A percentile compares a stretch with the other conserved stretches of the same genome.
Evolutionary conservation across 2,329 filamentous ascomycete species (phyloP).

Genomic region (Nemania sp.): DNA sequence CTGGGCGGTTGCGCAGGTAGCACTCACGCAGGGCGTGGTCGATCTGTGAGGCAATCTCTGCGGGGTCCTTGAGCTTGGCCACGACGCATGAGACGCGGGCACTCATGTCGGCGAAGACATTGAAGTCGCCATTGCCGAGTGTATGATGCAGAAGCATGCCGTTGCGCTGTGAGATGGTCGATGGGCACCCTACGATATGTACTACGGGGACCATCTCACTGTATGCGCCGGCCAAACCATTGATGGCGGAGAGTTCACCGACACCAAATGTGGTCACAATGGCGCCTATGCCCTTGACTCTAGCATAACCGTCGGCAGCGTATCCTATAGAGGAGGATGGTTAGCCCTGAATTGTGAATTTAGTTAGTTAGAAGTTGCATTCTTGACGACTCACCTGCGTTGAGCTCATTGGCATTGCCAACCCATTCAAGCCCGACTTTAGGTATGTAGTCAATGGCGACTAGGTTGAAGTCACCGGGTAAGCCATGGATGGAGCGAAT

Average conservation of each 20-base stretch:
- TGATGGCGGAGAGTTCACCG: conserved; percentile 78
- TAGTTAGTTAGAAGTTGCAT: background rate
- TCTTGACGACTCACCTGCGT: conserved; percentile 66
- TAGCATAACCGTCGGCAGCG: conserved; percentile 83
- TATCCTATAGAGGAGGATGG: conserved; percentile 63
- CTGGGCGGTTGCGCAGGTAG: conserved; percentile 78
- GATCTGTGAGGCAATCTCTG: conserved; percentile 78
- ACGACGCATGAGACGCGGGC: conserved; percentile 76
- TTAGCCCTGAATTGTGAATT: conserved; percentile 3
- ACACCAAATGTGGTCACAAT: conserved; percentile 82
- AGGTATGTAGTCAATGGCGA: conserved; percentile 74
- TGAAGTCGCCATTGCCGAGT: conserved; percentile 82
- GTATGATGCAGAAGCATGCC: conserved; percentile 73
- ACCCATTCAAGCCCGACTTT: conserved; percentile 72
- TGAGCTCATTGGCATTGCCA: conserved; percentile 78
- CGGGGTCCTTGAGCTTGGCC: conserved; percentile 76
- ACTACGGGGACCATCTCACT: conserved; percentile 79
- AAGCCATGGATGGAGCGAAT: conserved; percentile 75
- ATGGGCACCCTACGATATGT: conserved; percentile 66
- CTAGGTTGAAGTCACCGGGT: conserved; percentile 80
- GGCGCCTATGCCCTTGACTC: conserved; percentile 76
- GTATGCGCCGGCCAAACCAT: conserved; percentile 79
- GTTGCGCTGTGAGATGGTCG: conserved; percentile 59
- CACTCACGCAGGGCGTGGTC: conserved; percentile 82
- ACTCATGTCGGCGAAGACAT: conserved; percentile 85